A percentile compares a stretch with the other conserved stretches of the same genome.
These are phyloP conservation scores for Trichothecium roseum DNA, from an alignment of 2,329 filamentous ascomycete species.

Conservation along the genomic window DNA sequence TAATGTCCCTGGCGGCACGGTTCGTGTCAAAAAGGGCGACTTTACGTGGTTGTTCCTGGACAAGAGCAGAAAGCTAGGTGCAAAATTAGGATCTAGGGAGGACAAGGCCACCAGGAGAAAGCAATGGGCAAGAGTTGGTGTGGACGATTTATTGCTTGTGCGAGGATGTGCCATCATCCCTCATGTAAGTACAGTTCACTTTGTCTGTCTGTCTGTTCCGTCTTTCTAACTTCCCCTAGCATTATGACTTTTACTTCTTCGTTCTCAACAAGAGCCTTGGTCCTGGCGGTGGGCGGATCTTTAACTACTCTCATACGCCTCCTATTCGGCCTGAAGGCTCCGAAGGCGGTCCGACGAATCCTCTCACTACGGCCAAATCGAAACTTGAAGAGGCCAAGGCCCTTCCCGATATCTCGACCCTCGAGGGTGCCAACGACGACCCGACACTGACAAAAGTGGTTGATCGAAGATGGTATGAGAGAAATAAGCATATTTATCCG, in stretches of 20 bases:
- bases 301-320: conserved; percentile 57
- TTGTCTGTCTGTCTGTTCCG: conserved; percentile 3
- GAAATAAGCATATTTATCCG: conserved; percentile 96
- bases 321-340: conserved; percentile 14
- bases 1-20: conserved; percentile 74
- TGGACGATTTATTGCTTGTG: conserved; percentile 92
- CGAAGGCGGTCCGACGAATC: conserved; percentile 1
- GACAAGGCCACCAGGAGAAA: conserved; percentile 53
- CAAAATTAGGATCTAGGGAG: conserved; percentile 65
- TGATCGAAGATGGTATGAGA: conserved; percentile 91
- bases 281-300: conserved; percentile 62
- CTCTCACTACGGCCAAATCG: conserved; percentile 19
- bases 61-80: conserved; percentile 80
- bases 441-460: conserved; percentile 83
- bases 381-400: conserved; percentile 25
- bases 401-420: conserved; percentile 38
- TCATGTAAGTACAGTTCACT: conserved; percentile 57
- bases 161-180: conserved; percentile 85
- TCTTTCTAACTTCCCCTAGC: conserved; percentile 39
- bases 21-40: conserved; percentile 87
- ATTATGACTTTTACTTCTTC: conserved; percentile 97
- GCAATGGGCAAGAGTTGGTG: conserved; percentile 87
- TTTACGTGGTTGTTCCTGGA: conserved; percentile 89
- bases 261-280: conserved; percentile 77
- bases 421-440: conserved; percentile 72